Evolutionary conservation across 192 early-diverging fungal genomes (phyloP), one percentile per base, ranked within the genome.

Genomic region (Phlyctochytrium bullatum): DNA sequence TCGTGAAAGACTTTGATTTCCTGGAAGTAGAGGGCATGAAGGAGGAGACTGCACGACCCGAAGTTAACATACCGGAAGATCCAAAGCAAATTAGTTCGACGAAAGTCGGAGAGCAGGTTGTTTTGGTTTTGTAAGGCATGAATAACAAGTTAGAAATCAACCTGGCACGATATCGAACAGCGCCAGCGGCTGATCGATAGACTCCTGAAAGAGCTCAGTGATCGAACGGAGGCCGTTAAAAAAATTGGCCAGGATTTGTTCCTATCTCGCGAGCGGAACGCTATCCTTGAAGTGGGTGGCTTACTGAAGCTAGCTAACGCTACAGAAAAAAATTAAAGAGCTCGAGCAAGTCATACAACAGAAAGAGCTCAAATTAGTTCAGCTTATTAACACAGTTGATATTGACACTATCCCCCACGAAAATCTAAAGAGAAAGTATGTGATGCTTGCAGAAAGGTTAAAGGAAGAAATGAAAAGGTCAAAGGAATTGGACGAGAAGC

Each of bases 241-340:
- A 81, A 76, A 32, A 20, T 83, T 14, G 81, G 81, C 2, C 61
- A 65, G 40, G 81, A 83, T 24, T 54, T 79, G 4, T 52, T 74
- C 24, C 24, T 36, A 14, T 10, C 66, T 0, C 73, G 80, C 29
- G 68, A 76, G 24, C 34, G 66, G 17, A 76, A 78, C 29, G 47
- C 65, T 1, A 34, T 65, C 24, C 40, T 76, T 33, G 75, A 80
- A 62, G 69, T 71, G 59, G 24, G 40, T n/a, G 16, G 10, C 64
- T 2, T 27, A 34, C 2, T 23, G 28, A 0, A 6, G 28, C 67
- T 32, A 62, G 61, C 30, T 10, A 34, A 71, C 29, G 2, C n/a
- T 47, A 57, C 40, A 77, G 73, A 40, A 58, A 25, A 63, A 72
- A 71, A 65, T 66, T 34, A 34, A 36, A 50, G 40, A 57, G 16